Evolutionary conservation across 441 rosid species (phyloP), one percentile per base, ranked within the genome.

Genomic region (Brassica balearica): DNA sequence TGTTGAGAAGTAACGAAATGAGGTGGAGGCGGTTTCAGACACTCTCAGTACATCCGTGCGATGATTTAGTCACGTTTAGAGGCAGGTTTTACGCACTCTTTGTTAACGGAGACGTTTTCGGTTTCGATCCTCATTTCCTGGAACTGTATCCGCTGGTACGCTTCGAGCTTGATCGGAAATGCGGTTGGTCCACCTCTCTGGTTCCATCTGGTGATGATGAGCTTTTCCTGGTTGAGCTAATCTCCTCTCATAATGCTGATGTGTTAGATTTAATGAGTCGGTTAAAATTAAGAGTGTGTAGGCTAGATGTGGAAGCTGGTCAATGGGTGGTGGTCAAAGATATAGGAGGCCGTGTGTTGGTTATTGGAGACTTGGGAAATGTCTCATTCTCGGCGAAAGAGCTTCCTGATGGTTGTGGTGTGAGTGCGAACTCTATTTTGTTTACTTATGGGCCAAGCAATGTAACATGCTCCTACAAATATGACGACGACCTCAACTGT

Each of bases 151-250:
- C 48, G 1, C 2, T 69, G 14, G 25, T 22, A 9, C 70, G 56
- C 2, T 11, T 25, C 0, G 15, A 75, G 61, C 20, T 1, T 53
- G 59, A n/a, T 15, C 32, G 11, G 1, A 10, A 2, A 14, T 59
- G 32, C 23, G 64, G 64, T 10, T 9, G 48, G 8, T 3, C 0
- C 0, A 74, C 36, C 22, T 20, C 8, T 68, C 68, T 68, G 1
- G 34, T 76, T 68, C 53, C 73, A 11, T 59, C 1, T 1, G 78
- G 73, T 0, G 1, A 75, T 12, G 78, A 67, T 58, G 78, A 75
- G 2, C 67, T 75, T 75, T 75, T 41, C 46, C 6, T 75, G 20
- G 67, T 75, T 68, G 68, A 68, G 68, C 20, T 2, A 59, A 17
- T 43, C 61, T 2, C 1, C 63, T 1, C 29, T 58, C 29, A 1